Evolutionary conservation across 169 alveolate genomes (phyloP).

Genomic region (Cryptosporidium meleagridis): DNA sequence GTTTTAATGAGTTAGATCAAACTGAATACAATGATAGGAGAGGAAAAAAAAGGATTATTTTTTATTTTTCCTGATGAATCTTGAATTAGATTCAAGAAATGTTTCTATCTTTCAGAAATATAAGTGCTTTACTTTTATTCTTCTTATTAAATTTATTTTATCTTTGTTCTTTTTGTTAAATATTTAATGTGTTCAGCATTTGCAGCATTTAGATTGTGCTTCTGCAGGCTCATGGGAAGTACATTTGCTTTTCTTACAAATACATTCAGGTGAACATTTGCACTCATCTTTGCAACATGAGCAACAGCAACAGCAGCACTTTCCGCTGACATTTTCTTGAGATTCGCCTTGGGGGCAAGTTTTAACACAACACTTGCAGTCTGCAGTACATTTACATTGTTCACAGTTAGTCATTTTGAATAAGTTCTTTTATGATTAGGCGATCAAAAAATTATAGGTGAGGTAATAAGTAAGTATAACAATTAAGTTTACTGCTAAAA

Average conservation of each 20-base stretch:
- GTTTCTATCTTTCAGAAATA: too few species aligned
- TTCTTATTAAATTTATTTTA: too few species aligned
- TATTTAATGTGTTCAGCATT: not conserved
- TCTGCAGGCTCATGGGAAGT: not conserved
- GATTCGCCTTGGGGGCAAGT: not conserved
- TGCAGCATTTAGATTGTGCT: not conserved
- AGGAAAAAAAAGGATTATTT: too few species aligned
- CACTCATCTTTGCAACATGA: slow-evolving; percentile 15
- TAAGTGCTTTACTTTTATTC: not conserved
- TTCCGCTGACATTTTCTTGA: not conserved
- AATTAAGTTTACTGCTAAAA: not conserved
- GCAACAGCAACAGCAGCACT: not conserved
- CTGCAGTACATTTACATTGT: slow-evolving; percentile 3
- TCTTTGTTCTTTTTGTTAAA: not conserved
- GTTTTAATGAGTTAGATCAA: too few species aligned
- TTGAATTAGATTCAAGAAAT: not conserved
- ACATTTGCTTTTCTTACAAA: not conserved
- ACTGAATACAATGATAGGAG: too few species aligned
- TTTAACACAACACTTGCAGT: slow-evolving; percentile 13
- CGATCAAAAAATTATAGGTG: not conserved
- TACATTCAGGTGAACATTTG: not conserved
- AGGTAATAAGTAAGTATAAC: not conserved
- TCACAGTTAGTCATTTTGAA: not conserved
- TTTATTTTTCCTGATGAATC: too few species aligned
- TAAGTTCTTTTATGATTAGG: not conserved